Evolutionary conservation across 179 eudicot species (phyloP), one percentile per base, ranked within the genome.

Genomic region (Beta corolliflora): DNA sequence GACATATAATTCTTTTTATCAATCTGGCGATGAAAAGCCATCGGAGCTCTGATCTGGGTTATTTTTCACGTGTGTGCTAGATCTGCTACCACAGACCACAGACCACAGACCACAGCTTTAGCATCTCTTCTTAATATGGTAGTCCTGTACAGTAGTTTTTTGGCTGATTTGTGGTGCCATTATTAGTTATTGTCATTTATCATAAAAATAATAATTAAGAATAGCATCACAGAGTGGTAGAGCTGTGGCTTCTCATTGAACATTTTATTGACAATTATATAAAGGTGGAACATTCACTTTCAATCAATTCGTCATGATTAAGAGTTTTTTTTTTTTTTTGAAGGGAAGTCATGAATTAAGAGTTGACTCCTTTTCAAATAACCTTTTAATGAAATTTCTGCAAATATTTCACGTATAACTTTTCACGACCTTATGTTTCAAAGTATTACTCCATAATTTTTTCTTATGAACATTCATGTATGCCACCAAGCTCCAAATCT

Each of bases 1-100:
- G 77, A 88, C 91, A 9, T 93, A 88, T 56, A 83, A 88, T 75
- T 85, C 92, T 41, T 87, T 78, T 84, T 91, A 88, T 87, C 83
- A 80, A 65, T 77, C 82, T 5, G 77, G 78, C 18, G 85, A 81
- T 58, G 68, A 76, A 45, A 76, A 65, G 16, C 46, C 83, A 16
- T 36, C 87, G 11, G 55, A 64, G 18, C 19, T 84, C 67, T 84
- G 84, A 84, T 68, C 79, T 53, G 63, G 55, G 79, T 44, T 18
- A 48, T 54, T 8, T 15, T 31, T 75, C 46, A 19, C 23, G 72
- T 52, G 31, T n/a, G 73, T 76, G 56, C 31, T 36, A 48, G 53
- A 48, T 54, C 25, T 7, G 66, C 54, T 44, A 25, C 25, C 25
- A 25, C 25, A 25, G 25, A 25, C 25, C 25, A 25, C 25, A 25